These are phyloP conservation scores for Vitis amurensis DNA, from an alignment of 164 flowering plant genomes.

Conservation along the genomic window DNA sequence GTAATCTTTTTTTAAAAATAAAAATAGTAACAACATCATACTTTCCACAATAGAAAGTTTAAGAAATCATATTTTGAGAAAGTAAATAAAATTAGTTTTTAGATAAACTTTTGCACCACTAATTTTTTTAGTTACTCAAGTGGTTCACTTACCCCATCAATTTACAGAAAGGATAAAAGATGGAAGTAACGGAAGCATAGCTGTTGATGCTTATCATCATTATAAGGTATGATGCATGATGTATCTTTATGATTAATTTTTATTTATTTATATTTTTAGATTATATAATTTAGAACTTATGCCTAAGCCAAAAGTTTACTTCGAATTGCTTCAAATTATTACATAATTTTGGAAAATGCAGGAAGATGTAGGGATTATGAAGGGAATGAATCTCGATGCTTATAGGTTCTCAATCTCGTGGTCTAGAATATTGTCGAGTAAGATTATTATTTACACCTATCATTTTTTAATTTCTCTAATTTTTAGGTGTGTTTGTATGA, in stretches of 20 bases:
- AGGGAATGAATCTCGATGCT: constrained; percentile 1
- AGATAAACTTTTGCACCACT: no score
- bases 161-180: constrained; percentile 26
- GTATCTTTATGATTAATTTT: no score
- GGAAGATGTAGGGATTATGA: neutral
- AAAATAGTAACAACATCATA: no score
- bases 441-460: neutral
- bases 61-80: no score
- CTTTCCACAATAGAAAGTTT: no score
- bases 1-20: no score
- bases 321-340: neutral
- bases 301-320: no score
- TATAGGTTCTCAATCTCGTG: constrained; percentile 16
- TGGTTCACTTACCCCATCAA: neutral
- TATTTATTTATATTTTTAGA: no score
- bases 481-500: no score
- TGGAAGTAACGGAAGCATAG: constrained; percentile 32
- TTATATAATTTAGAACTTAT: no score
- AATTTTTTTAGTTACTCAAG: neutral
- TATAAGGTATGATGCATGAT: constrained; percentile 26
- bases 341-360: neutral
- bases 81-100: no score
- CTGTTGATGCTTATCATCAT: constrained; percentile 36
- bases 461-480: neutral
- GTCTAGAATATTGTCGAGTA: constrained; percentile 7